phyloP scores from a whole-genome alignment of 208 protist genomes.

The Entamoeba invadens region DNA sequence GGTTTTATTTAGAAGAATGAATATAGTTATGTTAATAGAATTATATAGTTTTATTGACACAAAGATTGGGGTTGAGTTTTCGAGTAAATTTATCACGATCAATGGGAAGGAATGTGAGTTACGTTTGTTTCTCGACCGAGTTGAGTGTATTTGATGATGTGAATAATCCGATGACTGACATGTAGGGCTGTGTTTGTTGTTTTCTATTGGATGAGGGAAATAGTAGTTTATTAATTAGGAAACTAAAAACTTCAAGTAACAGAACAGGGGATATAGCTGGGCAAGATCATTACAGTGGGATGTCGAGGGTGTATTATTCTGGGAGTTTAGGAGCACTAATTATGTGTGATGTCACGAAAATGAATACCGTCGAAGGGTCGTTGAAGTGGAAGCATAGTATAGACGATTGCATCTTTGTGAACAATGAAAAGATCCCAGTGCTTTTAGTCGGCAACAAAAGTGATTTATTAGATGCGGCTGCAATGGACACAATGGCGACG shows the following conservation, averaged over 20 bases:
- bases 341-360: neutral
- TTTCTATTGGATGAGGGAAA: no score
- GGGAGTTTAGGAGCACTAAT: neutral
- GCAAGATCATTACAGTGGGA: neutral
- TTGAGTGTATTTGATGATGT: no score
- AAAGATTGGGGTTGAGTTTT: neutral
- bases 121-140: no score
- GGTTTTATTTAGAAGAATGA: no score
- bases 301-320: neutral
- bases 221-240: no score
- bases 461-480: neutral
- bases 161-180: no score
- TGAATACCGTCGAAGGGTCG: neutral
- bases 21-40: no score
- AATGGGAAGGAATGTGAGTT: neutral
- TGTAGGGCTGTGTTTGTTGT: no score
- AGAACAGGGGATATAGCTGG: neutral
- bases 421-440: neutral
- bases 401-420: neutral
- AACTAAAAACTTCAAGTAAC: no score
- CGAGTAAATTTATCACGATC: neutral
- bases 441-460: neutral
- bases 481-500: no score
- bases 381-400: neutral
- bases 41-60: no score